Conservation (phyloP, 2,329 filamentous ascomycete genomes). For the Chaetothyriales sp. region DNA sequence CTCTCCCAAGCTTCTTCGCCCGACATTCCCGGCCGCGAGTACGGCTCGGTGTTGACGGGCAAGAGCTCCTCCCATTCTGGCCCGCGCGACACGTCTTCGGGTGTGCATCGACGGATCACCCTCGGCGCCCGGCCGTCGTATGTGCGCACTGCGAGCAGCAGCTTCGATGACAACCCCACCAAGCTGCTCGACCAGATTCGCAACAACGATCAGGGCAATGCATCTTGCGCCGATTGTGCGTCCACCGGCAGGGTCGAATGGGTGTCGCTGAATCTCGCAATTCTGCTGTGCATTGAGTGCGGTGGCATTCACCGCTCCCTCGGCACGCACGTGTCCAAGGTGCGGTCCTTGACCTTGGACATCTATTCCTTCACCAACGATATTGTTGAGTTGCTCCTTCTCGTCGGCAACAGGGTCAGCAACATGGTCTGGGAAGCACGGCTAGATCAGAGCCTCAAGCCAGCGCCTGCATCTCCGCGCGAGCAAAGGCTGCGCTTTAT, state of each 20-base stretch:
- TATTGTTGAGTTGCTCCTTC: slow-evolving; percentile 83
- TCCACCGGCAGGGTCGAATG: slow-evolving; percentile 89
- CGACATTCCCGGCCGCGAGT: slow-evolving; percentile 61
- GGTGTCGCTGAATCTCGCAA: slow-evolving; percentile 96
- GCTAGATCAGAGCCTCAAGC: slow-evolving; percentile 61
- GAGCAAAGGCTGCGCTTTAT: slow-evolving; percentile 93
- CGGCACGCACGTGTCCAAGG: slow-evolving; percentile 94
- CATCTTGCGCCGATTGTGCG: slow-evolving; percentile 86
- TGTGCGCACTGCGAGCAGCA: slow-evolving; percentile 53
- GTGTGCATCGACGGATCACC: slow-evolving; percentile 72
- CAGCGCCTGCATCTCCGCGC: slow-evolving; percentile 60
- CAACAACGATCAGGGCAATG: slow-evolving; percentile 83
- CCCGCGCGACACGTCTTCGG: slow-evolving; percentile 40
- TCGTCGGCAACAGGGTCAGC: slow-evolving; percentile 84
- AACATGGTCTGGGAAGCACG: slow-evolving; percentile 95
- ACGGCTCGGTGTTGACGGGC: slow-evolving; percentile 82
- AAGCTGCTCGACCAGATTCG: slow-evolving; percentile 76
- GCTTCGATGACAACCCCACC: slow-evolving; percentile 61
- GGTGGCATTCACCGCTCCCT: slow-evolving; percentile 93
- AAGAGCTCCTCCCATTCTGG: slow-evolving; percentile 59
- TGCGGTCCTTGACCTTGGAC: slow-evolving; percentile 86
- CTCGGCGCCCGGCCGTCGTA: slow-evolving; percentile 75
- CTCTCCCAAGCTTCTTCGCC: slow-evolving; percentile 37
- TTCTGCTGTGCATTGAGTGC: slow-evolving; percentile 94
- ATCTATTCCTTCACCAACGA: slow-evolving; percentile 94